These are phyloP conservation scores for Colletotrichum sp. DNA, from an alignment of 2,329 filamentous ascomycete genomes.

Conservation along the genomic window DNA sequence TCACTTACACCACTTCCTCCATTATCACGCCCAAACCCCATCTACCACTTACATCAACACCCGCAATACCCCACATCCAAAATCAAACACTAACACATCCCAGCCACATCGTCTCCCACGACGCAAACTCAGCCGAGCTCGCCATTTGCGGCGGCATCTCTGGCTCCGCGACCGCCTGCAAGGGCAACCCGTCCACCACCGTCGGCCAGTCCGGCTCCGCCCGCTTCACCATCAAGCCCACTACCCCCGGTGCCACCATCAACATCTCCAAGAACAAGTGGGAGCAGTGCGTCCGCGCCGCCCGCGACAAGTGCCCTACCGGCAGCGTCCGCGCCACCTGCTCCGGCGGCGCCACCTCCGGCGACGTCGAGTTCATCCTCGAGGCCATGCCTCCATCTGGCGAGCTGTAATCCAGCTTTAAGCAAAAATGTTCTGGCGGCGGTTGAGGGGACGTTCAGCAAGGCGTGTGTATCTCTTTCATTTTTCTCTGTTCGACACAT, in stretches of 20 bases:
- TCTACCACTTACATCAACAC: background rate
- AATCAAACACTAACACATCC: background rate
- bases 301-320: conserved; percentile 53
- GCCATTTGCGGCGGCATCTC: conserved; percentile 58
- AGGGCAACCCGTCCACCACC: conserved; percentile 47
- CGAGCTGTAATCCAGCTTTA: background rate
- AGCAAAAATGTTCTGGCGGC: background rate
- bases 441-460: conserved; percentile 3
- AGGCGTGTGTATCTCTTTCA: background rate
- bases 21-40: background rate
- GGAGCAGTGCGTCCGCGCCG: conserved; percentile 60
- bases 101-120: conserved; percentile 51
- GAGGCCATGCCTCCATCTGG: background rate
- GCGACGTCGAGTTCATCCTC: conserved; percentile 46
- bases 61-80: background rate
- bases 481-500: background rate
- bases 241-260: conserved; percentile 50
- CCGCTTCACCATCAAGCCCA: conserved; percentile 50
- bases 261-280: conserved; percentile 57
- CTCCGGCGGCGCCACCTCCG: conserved; percentile 50
- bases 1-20: background rate
- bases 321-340: conserved; percentile 53
- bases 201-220: conserved; percentile 51
- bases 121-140: conserved; percentile 53
- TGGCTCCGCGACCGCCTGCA: conserved; percentile 49